These are phyloP conservation scores for Plectosphaerella cucumerina DNA, from an alignment of 2,329 filamentous ascomycete species.

Conservation along the genomic window DNA sequence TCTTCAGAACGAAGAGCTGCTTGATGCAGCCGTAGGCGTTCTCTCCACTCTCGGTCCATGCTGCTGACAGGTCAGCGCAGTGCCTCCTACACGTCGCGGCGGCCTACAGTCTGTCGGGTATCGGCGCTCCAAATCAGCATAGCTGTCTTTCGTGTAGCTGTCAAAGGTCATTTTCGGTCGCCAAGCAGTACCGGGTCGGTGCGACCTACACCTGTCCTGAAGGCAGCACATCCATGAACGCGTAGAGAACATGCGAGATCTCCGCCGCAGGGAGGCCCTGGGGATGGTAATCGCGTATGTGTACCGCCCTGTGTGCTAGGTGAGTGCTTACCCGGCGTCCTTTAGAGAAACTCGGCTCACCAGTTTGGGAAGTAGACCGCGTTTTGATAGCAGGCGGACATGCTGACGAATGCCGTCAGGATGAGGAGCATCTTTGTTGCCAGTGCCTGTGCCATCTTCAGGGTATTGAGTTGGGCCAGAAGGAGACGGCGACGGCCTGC, in stretches of 20 bases:
- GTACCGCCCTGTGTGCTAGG: slow-evolving; percentile 54
- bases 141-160: slow-evolving; percentile 62
- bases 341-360: slow-evolving; percentile 27
- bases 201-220: slow-evolving; percentile 65
- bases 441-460: too few species aligned
- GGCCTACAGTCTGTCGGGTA: slow-evolving; percentile 67
- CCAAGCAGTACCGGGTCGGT: neutral
- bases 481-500: too few species aligned
- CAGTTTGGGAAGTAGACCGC: slow-evolving; percentile 47
- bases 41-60: slow-evolving; percentile 65
- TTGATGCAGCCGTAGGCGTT: slow-evolving; percentile 89
- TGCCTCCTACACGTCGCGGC: slow-evolving; percentile 42
- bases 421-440: too few species aligned
- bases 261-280: slow-evolving; percentile 64
- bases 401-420: too few species aligned
- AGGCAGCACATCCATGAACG: slow-evolving; percentile 71
- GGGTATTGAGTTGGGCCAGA: too few species aligned
- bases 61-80: slow-evolving; percentile 16
- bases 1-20: slow-evolving; percentile 82
- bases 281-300: slow-evolving; percentile 68
- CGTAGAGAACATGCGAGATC: slow-evolving; percentile 73
- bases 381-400: slow-evolving; percentile 34
- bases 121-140: slow-evolving; percentile 69
- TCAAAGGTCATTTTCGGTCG: neutral
- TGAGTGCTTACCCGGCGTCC: rapidly evolving